Percentiles rank a stretch among this genome's conserved stretches.
Conservation (phyloP, 2,329 filamentous ascomycete genomes). For the Fusarium algeriense region DNA sequence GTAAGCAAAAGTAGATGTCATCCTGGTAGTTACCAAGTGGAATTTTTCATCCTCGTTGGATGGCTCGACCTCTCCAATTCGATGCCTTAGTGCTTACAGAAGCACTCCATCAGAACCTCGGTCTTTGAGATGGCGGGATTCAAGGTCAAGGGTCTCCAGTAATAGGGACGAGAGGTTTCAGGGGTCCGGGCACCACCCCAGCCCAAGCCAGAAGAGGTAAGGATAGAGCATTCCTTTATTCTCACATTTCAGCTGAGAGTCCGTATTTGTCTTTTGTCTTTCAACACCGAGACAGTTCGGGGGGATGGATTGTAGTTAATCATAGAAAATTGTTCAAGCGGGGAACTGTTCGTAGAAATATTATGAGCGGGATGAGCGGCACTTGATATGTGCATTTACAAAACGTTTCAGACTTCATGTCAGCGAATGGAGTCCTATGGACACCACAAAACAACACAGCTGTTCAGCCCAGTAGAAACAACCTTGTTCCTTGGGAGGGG, state of each 20-base stretch:
- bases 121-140: slow-evolving; percentile 10
- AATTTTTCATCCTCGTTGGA: not conserved
- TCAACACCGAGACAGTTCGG: not conserved
- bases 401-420: slow-evolving; percentile 17
- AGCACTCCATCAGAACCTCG: slow-evolving; percentile 8
- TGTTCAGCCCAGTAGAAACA: slow-evolving; percentile 27
- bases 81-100: slow-evolving; percentile 26
- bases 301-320: not conserved
- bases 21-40: not conserved
- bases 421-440: slow-evolving; percentile 6
- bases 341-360: not conserved
- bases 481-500: slow-evolving; percentile 6
- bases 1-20: not conserved
- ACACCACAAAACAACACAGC: not conserved
- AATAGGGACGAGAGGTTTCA: slow-evolving; percentile 14
- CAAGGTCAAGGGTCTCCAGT: slow-evolving; percentile 32
- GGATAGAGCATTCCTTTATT: slow-evolving; percentile 12
- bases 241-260: slow-evolving; percentile 25
- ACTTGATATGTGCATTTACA: slow-evolving; percentile 1
- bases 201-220: slow-evolving; percentile 19
- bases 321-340: not conserved
- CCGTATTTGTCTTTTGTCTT: slow-evolving; percentile 1
- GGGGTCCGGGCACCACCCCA: slow-evolving; percentile 23
- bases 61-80: slow-evolving; percentile 11
- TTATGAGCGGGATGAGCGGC: not conserved